Percentiles rank a stretch among this genome's conserved stretches.
Evolutionary conservation across 345 rosid genomes (phyloP).

Genomic region (Salix arbutifolia): DNA sequence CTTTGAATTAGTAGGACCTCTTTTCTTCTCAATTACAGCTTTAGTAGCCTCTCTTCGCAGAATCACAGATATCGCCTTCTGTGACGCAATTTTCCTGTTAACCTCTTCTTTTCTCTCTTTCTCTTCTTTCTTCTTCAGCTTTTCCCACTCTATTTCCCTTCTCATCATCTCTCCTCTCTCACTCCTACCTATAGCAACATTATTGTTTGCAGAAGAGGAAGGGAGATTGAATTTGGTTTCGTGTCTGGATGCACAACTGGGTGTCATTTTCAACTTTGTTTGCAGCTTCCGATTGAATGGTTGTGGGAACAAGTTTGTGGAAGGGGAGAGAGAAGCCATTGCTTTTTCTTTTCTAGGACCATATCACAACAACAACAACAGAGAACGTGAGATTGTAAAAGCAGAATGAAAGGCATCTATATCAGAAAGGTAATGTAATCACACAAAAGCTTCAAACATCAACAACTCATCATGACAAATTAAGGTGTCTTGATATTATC

Average conservation of each 20-base stretch:
- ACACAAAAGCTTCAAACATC: not conserved
- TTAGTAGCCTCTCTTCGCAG: conserved; percentile 79
- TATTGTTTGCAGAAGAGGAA: not conserved
- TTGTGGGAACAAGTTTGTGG: conserved; percentile 22
- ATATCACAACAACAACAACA: no score
- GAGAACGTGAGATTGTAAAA: not conserved
- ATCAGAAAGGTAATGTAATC: not conserved
- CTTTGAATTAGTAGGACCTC: conserved; percentile 59
- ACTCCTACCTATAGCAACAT: conserved; percentile 1
- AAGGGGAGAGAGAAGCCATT: conserved; percentile 16
- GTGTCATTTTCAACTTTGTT: not conserved
- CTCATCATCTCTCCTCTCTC: conserved; percentile 28
- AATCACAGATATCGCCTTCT: conserved; percentile 73
- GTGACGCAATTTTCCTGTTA: conserved; percentile 67
- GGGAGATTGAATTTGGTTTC: conserved; percentile 8
- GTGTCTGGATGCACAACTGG: conserved; percentile 14
- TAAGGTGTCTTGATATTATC: not conserved
- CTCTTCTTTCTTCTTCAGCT: conserved; percentile 40
- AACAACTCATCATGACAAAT: not conserved
- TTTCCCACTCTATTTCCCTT: conserved; percentile 32
- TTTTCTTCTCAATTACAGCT: conserved; percentile 72
- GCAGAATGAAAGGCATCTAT: not conserved
- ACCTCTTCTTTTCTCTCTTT: conserved; percentile 49
- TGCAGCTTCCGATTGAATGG: conserved; percentile 26
- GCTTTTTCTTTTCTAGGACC: not conserved